Evolutionary conservation across 2,329 filamentous ascomycete genomes (phyloP), one percentile per base, ranked within the genome.

Genomic region (Monilinia laxa): DNA sequence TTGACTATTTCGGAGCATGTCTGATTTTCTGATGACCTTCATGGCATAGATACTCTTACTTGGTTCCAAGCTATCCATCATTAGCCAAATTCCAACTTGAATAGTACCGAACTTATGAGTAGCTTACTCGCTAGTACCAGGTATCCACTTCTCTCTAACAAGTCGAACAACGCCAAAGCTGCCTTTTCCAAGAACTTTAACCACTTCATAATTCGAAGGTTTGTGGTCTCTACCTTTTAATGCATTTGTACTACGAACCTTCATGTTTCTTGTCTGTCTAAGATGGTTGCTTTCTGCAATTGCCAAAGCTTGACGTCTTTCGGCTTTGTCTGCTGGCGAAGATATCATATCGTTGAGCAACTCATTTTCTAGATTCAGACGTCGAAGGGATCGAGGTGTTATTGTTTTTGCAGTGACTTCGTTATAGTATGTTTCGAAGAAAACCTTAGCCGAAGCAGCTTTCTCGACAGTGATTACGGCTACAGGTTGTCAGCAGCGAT

Each of bases 1-100:
- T 79, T 98, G 95, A 70, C 90, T 90, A 68, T 92, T 95, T 16
- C 89, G 87, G 65, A 98, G 83, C 93, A 97, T 98, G 66, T 92
- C 88, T 0, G 92, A 92, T 76, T 99, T 99, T 67, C 90, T 88
- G 71, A 98, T 98, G 42, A 97, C 91, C 76, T 98, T 98, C 94
- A 98, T 97, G 18, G 95, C 95, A 76, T 90, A 98, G 0, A 97
- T 87, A 67, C 90, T 84, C 62, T 82, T 84, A 25, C 65, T 64
- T 49, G 40, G 62, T 14, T 68, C 58, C 18, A 53, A 54, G 14
- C 59, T 63, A 47, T 35, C 51, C 20, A 56, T 20, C 14, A 47
- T 51, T 25, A 47, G n/a, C 51, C 35, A 66, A 14, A 6, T 4
- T 47, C 40, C 6, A 14, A 11, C 14, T 40, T 28, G 40, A 18